Evolutionary conservation across 148 eudicot genomes (phyloP), one percentile per base, ranked within the genome.

Genomic region (Silene latifolia): DNA sequence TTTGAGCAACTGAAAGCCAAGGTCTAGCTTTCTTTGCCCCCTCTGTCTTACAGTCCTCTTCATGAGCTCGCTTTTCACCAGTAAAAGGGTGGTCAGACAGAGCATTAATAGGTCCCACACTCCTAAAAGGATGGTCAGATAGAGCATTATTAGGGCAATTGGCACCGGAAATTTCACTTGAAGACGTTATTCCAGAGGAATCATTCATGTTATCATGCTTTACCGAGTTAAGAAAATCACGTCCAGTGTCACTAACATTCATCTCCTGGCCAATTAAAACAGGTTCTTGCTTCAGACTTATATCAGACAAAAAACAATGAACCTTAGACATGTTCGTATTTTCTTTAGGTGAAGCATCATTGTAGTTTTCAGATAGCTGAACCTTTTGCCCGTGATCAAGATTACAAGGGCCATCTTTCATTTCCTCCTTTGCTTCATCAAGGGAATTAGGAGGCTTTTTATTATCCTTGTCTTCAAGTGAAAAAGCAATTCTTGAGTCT

Each of bases 11-110:
- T 63, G 90, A 79, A 74, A 75, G 81, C 92, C 88, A 89, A 74
- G 85, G 88, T 81, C 83, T 87, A 65, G 88, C 79, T 84, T 84
- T 92, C 82, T 92, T 92, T 20, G 76, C 71, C 78, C 76, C 85
- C 69, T 83, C 90, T 77, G 67, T 64, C 58, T 67, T 67, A 77
- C 74, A 81, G 42, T 76, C 80, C 63, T 70, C 77, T 74, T 85
- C 87, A 42, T 81, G 63, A 48, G 87, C 63, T 74, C 95, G 87
- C 78, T 96, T 92, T 79, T 84, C 95, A 82, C 93, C 88, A 13
- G 56, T 51, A 51, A 51, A 51, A 51, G 56, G 56, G 17, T 51
- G 56, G 56, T 51, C 56, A 51, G 56, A 51, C 18, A 51, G 56
- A 51, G 56, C 56, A 51, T 15, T 51, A 51, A 13, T 0, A 11